Conservation (phyloP, 257 asterid genomes). For the Hygrophila difformis region DNA sequence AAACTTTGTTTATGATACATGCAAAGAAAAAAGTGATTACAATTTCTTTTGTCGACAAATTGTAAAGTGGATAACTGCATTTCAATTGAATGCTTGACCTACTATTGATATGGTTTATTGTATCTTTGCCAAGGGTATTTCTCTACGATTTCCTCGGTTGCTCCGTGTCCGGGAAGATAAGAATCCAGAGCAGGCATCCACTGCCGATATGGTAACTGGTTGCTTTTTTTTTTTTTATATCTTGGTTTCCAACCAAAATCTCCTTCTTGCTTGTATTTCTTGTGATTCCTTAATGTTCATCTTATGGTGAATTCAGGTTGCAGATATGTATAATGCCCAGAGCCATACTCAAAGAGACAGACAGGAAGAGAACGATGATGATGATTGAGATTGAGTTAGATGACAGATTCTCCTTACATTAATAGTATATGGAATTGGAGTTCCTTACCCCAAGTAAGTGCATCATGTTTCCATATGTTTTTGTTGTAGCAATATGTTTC, state of each 20-base stretch:
- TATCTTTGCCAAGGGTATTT: constrained; percentile 58
- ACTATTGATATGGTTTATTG: constrained; percentile 16
- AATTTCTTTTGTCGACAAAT: too few species aligned
- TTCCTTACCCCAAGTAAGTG: too few species aligned
- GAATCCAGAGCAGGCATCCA: constrained; percentile 80
- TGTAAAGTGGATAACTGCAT: too few species aligned
- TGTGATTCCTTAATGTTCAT: neutral
- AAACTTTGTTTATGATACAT: too few species aligned
- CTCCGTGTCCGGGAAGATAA: constrained; percentile 84
- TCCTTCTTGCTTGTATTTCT: constrained; percentile 3
- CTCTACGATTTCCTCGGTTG: constrained; percentile 81
- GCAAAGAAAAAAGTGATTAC: too few species aligned
- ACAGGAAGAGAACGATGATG: constrained; percentile 43
- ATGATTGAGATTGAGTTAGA: constrained; percentile 31
- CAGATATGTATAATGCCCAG: constrained; percentile 71
- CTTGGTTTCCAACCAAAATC: neutral
- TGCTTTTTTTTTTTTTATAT: constrained; percentile 5
- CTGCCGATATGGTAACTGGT: constrained; percentile 68
- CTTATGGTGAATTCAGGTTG: constrained; percentile 41
- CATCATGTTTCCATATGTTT: too few species aligned
- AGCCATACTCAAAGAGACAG: constrained; percentile 43
- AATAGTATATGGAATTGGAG: too few species aligned
- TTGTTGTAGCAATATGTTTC: too few species aligned
- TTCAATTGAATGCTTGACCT: neutral
- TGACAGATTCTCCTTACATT: too few species aligned